These are phyloP conservation scores for Endocarpon pusillum DNA, from an alignment of 495 filamentous ascomycete genomes.

Conservation along the genomic window DNA sequence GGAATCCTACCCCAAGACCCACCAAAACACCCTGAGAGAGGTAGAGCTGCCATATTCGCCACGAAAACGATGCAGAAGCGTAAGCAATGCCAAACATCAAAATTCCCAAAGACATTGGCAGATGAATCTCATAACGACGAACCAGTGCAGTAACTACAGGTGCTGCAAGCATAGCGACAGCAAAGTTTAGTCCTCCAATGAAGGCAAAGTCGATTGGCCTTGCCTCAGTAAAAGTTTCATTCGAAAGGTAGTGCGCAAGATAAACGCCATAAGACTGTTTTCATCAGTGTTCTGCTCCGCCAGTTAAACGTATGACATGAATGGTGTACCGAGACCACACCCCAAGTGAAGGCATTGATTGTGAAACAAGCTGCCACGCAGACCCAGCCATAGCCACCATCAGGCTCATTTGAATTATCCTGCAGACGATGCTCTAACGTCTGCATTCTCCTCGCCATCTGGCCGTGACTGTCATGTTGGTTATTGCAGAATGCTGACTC, in stretches of 20 bases:
- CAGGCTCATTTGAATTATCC: slow-evolving; percentile 11
- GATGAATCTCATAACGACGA: slow-evolving; percentile 28
- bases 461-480: too few relatives aligned
- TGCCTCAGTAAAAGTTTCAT: slow-evolving; percentile 35
- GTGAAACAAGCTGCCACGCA: slow-evolving; percentile 32
- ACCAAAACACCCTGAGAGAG: slow-evolving; percentile 57
- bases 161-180: slow-evolving; percentile 38
- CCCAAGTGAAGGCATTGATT: slow-evolving; percentile 45
- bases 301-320: not conserved
- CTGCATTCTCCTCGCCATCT: too few relatives aligned
- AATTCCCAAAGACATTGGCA: slow-evolving; percentile 35
- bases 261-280: slow-evolving; percentile 43
- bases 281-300: not conserved
- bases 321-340: too few relatives aligned
- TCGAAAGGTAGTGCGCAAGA: slow-evolving; percentile 44
- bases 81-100: slow-evolving; percentile 35
- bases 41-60: slow-evolving; percentile 50
- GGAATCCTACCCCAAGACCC: slow-evolving; percentile 52
- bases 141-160: slow-evolving; percentile 27
- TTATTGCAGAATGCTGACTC: too few relatives aligned
- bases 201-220: slow-evolving; percentile 45
- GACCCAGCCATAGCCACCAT: slow-evolving; percentile 47
- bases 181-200: slow-evolving; percentile 49
- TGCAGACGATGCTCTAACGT: too few relatives aligned
- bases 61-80: slow-evolving; percentile 44